Base-by-base conservation (phyloP, 352 stramenopile species). In the Pythium utonaiense region DNA sequence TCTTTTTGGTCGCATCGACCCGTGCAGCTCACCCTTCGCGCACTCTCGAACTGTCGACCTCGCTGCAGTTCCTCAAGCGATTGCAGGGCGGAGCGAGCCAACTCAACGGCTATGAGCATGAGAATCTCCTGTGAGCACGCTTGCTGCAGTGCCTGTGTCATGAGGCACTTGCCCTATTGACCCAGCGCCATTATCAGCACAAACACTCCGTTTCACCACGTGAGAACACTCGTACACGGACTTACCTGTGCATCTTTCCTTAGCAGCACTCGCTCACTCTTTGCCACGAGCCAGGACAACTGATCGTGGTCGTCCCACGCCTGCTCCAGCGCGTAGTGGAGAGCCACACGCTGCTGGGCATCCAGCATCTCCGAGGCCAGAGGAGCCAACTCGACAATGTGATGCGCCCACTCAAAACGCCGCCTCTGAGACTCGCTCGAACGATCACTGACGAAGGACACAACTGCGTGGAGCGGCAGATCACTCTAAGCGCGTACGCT, bases 231-330 rank as follows among this genome's bases (percentile, higher is more conserved):
- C 5, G 9, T 33, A 33, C 5, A 9, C 28, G 28, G 28, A 33
- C 28, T 21, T 42, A 80, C 74, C 53, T 80, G 62, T 1, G 21
- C 52, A 33, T 89, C 76, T 62, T 85, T 88, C 44, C 74, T 53
- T 10, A 83, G 33, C 13, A 86, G 54, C 28, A 54, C 54, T 13
- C 28, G 33, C 12, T 75, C 25, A 24, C 64, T 75, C 36, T 80
- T 74, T 28, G 78, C 74, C 1, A 80, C 53, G 4, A 90, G 56
- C 76, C 80, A 90, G 31, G 72, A 80, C 7, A 90, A 65, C 27
- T 75, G 40, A 14, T 72, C 65, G 14, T 74, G 44, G 79, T 78
- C 21, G 64, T 30, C 6, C 80, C 78, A 88, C 1, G 40, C 64
- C 40, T 74, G 64, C 25, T 78, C 51, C 13, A 90, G 48, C 1